Percentiles rank a stretch among this genome's conserved stretches.
phyloP scores from a whole-genome alignment of 768 basidiomycete species.

The Kwoniella pini region DNA sequence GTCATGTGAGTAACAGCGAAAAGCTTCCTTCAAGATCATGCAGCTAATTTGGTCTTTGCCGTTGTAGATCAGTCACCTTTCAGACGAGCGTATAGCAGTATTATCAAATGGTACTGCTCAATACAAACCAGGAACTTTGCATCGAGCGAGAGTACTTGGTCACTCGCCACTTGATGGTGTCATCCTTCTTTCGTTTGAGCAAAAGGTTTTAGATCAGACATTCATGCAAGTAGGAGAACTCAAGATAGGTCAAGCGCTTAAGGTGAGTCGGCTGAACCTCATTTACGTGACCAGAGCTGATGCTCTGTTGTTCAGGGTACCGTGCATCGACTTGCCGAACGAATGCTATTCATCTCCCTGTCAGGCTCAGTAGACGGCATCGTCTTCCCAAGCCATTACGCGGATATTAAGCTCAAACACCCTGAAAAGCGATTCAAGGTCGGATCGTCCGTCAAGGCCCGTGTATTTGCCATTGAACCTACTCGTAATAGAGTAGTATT shows the following conservation, averaged over 20 bases:
- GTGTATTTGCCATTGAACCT: conserved; percentile 78
- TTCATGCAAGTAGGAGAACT: conserved; percentile 82
- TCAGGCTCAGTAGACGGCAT: conserved; percentile 87
- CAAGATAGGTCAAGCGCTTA: conserved; percentile 79
- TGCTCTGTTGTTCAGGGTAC: conserved; percentile 56
- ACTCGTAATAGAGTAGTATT: conserved; percentile 77
- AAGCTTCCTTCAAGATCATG: conserved; percentile 8
- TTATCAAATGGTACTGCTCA: conserved; percentile 69
- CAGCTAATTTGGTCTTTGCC: too few species aligned
- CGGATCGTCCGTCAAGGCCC: conserved; percentile 78
- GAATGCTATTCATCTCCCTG: conserved; percentile 79
- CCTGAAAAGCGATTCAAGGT: conserved; percentile 86
- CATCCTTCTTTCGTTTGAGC: conserved; percentile 80
- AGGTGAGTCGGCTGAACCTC: conserved; percentile 57
- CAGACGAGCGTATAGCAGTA: conserved; percentile 85
- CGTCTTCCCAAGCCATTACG: conserved; percentile 91
- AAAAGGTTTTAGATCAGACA: conserved; percentile 77
- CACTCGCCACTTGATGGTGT: conserved; percentile 82
- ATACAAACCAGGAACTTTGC: conserved; percentile 76
- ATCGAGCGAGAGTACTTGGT: conserved; percentile 83
- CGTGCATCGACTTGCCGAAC: conserved; percentile 78
- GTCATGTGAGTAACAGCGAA: conserved; percentile 67
- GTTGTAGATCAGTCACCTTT: conserved; percentile 88
- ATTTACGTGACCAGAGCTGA: neutral
- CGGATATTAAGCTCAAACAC: conserved; percentile 91